Base-by-base conservation (phyloP, 1,139 yeast genomes). In the Pichia kudriavzevii region DNA sequence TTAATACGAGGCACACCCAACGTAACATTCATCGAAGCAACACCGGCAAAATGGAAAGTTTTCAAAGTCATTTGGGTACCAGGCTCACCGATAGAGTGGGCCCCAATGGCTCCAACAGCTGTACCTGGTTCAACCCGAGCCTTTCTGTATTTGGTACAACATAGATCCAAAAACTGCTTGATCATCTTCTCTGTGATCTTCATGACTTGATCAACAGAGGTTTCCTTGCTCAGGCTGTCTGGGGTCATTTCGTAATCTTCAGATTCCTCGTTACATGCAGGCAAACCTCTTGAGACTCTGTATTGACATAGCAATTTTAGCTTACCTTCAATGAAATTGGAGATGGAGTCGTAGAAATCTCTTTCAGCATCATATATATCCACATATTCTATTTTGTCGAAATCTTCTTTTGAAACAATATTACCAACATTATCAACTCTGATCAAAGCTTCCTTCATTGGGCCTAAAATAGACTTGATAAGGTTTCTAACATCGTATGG, bases 31-130 rank as follows among this genome's bases (percentile, higher is more conserved):
- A 91, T 91, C 32, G 95, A 83, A 22, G 98, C 98, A 41, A 91
- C 98, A 69, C 98, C 98, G 52, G 98, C 98, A 69, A 91, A 91
- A 67, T 91, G 98, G 84, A 91, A 91, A 54, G 98, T 91, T 63
- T 91, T 91, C 62, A 91, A 71, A 8, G 98, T 91, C 98, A 91
- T 91, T 62, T 91, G 98, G 1, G 98, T 91, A 61, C 98, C 98
- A 9, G 98, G 98, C 56, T 91, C 98, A 64, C 98, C 98, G 65
- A 91, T 91, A 23, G 95, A 84, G 55, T 91, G 98, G 0, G 98
- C 98, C 45, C 98, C 98, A 63, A 91, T 88, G 12, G 98, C 98
- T 46, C 98, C 98, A 33, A 91, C 98, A 3, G 99, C 98, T 7
- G 98, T 91, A 46, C 98, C 99, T 2, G 99, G 98, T 57, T 93